Evolutionary conservation across 495 filamentous ascomycete genomes (phyloP).

Genomic region (Podospora fimiseda): DNA sequence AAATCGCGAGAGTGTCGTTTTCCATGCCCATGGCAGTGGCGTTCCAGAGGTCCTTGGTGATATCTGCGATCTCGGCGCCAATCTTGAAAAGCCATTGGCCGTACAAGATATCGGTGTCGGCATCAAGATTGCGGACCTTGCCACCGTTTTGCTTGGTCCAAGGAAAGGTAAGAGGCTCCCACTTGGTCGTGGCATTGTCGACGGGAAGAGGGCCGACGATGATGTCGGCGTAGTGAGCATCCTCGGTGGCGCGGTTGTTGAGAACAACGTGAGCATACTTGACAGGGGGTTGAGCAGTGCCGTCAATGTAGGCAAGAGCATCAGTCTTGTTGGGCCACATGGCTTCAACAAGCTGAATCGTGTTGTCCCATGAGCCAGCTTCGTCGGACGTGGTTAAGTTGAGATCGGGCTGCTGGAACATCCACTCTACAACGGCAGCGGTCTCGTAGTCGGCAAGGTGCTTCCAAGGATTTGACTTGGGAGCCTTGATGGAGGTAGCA

Average conservation of each 20-base stretch:
- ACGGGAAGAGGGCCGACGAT: constrained; percentile 45
- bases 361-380: constrained; percentile 31
- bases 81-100: constrained; percentile 26
- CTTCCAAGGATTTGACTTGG: constrained; percentile 34
- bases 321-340: constrained; percentile 50
- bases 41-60: constrained; percentile 30
- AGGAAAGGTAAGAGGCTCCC: constrained; percentile 34
- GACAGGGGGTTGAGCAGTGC: constrained; percentile 27
- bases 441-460: constrained; percentile 28
- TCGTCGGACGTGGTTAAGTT: constrained; percentile 30
- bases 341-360: constrained; percentile 36
- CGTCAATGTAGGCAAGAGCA: constrained; percentile 40
- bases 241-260: constrained; percentile 32
- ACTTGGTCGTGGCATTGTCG: constrained; percentile 28
- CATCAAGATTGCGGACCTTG: constrained; percentile 36
- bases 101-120: constrained; percentile 23
- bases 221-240: constrained; percentile 40
- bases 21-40: constrained; percentile 23
- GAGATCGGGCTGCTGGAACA: constrained; percentile 28
- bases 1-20: constrained; percentile 35
- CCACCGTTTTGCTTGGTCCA: constrained; percentile 36
- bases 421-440: constrained; percentile 26
- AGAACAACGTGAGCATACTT: constrained; percentile 45
- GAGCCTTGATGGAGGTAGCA: constrained; percentile 19
- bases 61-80: constrained; percentile 21